Percentiles rank a stretch among this genome's conserved stretches.
Evolutionary conservation across 228 moss, liverwort and hornwort species (phyloP).

Genomic region (Sphagnum fallax): DNA sequence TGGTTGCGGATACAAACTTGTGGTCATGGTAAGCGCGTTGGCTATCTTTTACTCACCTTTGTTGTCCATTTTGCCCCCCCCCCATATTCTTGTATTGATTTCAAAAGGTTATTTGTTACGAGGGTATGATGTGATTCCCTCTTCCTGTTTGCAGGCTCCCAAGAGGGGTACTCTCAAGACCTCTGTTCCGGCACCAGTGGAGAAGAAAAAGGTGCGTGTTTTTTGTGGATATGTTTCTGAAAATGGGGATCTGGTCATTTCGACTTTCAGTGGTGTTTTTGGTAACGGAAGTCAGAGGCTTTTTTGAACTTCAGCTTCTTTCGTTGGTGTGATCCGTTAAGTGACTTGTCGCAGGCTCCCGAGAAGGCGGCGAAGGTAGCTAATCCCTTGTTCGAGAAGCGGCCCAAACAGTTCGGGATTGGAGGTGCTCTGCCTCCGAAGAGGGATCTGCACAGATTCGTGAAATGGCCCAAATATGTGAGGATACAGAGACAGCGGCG

Average conservation of each 20-base stretch:
- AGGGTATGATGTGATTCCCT: too few relatives aligned
- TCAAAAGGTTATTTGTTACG: too few relatives aligned
- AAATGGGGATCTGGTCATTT: not conserved
- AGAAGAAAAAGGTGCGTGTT: conserved; percentile 38
- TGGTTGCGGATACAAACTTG: too few relatives aligned
- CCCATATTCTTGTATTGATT: too few relatives aligned
- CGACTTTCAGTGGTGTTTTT: not conserved
- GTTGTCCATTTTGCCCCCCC: too few relatives aligned
- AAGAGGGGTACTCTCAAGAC: conserved; percentile 42
- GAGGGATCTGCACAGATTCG: conserved; percentile 55
- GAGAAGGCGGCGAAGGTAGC: conserved; percentile 50
- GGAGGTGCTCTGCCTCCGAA: conserved; percentile 57
- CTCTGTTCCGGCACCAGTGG: conserved; percentile 20
- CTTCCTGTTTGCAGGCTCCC: conserved; percentile 21
- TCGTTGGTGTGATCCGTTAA: not conserved
- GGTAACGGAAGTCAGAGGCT: not conserved
- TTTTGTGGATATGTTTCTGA: not conserved
- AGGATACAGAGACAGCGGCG: conserved; percentile 20
- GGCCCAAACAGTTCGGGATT: conserved; percentile 60
- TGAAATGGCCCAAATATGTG: conserved; percentile 28
- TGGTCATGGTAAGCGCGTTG: too few relatives aligned
- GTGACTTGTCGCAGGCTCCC: conserved; percentile 10
- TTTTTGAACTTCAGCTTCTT: too few relatives aligned
- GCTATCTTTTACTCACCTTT: too few relatives aligned
- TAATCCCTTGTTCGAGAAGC: conserved; percentile 44